Evolutionary conservation across 2,329 filamentous ascomycete species (phyloP), one percentile per base, ranked within the genome.

Genomic region (Fusarium oligoseptatum): DNA sequence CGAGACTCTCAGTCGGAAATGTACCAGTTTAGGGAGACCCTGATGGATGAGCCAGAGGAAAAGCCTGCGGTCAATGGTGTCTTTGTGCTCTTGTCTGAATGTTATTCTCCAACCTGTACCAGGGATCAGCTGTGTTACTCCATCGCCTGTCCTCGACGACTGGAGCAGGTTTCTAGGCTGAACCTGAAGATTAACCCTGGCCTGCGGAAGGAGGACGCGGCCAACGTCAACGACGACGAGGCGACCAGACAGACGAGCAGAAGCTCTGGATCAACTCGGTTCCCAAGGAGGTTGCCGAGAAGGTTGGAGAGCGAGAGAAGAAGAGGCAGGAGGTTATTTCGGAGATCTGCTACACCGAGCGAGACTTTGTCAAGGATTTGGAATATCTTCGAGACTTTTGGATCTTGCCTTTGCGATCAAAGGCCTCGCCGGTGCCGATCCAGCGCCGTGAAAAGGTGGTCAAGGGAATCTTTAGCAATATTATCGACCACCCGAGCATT

Each of bases 181-280:
- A 98, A 99, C 81, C 87, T 98, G 82, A 97, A 98, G 84, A 94
- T 95, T 72, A 94, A 96, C 76, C 95, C 95, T 34, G 95, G 95
- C 68, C 87, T 99, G 77, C 94, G 94, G 82, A 89, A 89, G 75
- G 87, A 90, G 60, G 87, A 89, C 55, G 86, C 87, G 24, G 85
- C 87, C 15, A 85, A 85, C 41, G 81, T 89, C 87, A 81, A 97
- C 80, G 95, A 97, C 79, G 95, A 97, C 77, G 94, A 97, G 73
- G 87, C 48, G 93, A 95, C 68, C 93, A 97, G 79, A 94, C 93
- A 36, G 95, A 98, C 80, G 95, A 98, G 82, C 97, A 98, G 85
- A 98, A 98, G 83, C 89, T 99, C 41, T 99, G 97, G 97, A 99
- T 99, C 84, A 98, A 98, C 82, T 98, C 95, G 15, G 97, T 99